Base-by-base conservation (phyloP, 345 rosid genomes). In the Anacardium occidentale region DNA sequence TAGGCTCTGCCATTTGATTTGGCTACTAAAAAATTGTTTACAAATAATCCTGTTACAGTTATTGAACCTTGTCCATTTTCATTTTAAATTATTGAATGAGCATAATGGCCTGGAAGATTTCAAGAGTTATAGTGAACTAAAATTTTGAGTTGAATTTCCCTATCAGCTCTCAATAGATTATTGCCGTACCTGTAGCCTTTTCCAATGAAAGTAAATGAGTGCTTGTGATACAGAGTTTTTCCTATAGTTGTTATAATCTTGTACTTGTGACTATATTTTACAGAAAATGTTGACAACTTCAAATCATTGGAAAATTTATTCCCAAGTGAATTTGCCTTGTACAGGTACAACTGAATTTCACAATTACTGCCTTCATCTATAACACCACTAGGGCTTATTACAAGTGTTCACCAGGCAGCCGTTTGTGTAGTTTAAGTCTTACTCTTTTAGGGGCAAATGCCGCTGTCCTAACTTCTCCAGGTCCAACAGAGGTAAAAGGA, bases 281-380 rank as follows among this genome's bases (percentile, higher is more conserved):
- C 1, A 7, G 29, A 45, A n/a, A n/a, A 22, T 24, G 67, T 14
- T 13, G 37, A 22, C 11, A 50, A 10, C 18, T 66, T 29, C 32
- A 42, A 34, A 58, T 44, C 63, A 64, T 74, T 20, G 55, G 55
- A 70, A 21, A 29, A 68, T 65, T 24, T 10, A 13, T 55, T 54
- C 53, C 62, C 45, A 14, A 17, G 13, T 64, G 21, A 47, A 54
- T 73, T 55, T 60, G 52, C 37, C 52, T 71, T 62, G 10, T 37
- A 60, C 85, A 89, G 93, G 81, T 86, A 48, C 76, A 86, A 64
- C 47, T 89, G 77, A 78, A 77, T 26, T 77, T 89, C 80, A 75
- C 26, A 1, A 6, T 86, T 26, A 83, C 74, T 5, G 83, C 83
- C 58, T 47, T 82, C 5, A 51, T 74, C 42, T 86, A 85, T 57